These are phyloP conservation scores for Talinum fruticosum DNA, from an alignment of 148 eudicot genomes.

Conservation along the genomic window DNA sequence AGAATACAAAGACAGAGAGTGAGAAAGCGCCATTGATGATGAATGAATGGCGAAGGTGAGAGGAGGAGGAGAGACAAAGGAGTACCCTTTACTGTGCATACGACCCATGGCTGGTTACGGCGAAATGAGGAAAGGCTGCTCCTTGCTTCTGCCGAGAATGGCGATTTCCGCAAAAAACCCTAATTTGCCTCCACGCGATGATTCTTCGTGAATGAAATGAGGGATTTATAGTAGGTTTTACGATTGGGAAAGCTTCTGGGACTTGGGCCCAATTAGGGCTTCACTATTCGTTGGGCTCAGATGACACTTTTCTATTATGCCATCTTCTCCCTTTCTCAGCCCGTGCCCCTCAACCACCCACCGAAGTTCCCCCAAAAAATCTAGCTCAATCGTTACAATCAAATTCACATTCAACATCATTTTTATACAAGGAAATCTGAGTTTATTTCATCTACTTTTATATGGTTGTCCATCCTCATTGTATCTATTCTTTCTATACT, in stretches of 20 bases:
- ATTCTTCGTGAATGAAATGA: background rate
- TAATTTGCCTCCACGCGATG: background rate
- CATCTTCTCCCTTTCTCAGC: too few relatives aligned
- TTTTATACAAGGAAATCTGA: too few relatives aligned
- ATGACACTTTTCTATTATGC: too few relatives aligned
- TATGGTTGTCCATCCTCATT: too few relatives aligned
- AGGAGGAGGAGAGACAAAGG: background rate
- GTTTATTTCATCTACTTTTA: too few relatives aligned
- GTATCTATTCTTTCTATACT: too few relatives aligned
- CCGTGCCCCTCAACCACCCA: too few relatives aligned
- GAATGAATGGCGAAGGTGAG: background rate
- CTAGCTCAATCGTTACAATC: too few relatives aligned
- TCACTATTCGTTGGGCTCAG: background rate
- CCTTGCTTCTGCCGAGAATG: background rate
- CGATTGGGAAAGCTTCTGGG: background rate
- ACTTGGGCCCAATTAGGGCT: background rate
- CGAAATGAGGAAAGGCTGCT: background rate
- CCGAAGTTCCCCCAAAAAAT: too few relatives aligned
- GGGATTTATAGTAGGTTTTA: background rate
- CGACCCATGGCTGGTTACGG: slow-evolving; percentile 28
- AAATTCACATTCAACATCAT: too few relatives aligned
- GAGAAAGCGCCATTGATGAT: background rate
- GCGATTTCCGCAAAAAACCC: background rate
- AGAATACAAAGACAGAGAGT: background rate
- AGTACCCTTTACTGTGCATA: slow-evolving; percentile 28